Evolutionary conservation across 768 basidiomycete genomes (phyloP), one percentile per base, ranked within the genome.

Genomic region (Calocera viscosa): DNA sequence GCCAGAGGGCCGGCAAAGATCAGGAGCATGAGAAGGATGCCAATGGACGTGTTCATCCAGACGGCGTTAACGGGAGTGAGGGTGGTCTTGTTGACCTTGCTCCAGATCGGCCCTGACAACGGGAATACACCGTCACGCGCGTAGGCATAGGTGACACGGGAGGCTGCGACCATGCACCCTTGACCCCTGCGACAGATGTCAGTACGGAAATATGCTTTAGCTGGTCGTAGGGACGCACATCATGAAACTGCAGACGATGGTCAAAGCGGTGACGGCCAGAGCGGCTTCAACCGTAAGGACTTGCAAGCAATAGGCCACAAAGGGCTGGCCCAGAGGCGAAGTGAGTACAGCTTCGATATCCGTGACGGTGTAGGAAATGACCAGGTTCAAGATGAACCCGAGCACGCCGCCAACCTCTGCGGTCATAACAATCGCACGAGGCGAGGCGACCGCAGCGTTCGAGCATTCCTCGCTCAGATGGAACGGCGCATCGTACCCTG

Each of bases 401-500:
- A 47, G 24, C 17, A 67, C 19, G 2, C 66, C 69, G 2, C 69
- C 69, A 26, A 49, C 64, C 10, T 67, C 66, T 3, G 69, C 60
- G 16, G 69, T 69, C 33, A 65, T 5, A 2, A 65, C 66, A 41
- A 69, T 69, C 1, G 69, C 69, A 1, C 66, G 63, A 5, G 69
- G 69, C 5, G 66, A 65, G 12, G 69, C 69, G 64, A 69, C 67
- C 11, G 67, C 67, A 2, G 66, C 63, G 32, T 69, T 69, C 32
- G 43, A 40, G 49, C 66, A 67, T 49, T 69, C 69, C 49, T 69
- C 67, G 26, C 53, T 41, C 30, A 69, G 30, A 63, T 69, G 68
- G 66, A 69, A 69, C 1, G 68, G 66, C 19, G 66, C 69, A 39
- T 67, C 69, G 47, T 69, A 69, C 12, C 69, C 69, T 24, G 64